Evolutionary conservation across 192 early-diverging fungal species (phyloP), one percentile per base, ranked within the genome.

Genomic region (Cladochytrium replicatum): DNA sequence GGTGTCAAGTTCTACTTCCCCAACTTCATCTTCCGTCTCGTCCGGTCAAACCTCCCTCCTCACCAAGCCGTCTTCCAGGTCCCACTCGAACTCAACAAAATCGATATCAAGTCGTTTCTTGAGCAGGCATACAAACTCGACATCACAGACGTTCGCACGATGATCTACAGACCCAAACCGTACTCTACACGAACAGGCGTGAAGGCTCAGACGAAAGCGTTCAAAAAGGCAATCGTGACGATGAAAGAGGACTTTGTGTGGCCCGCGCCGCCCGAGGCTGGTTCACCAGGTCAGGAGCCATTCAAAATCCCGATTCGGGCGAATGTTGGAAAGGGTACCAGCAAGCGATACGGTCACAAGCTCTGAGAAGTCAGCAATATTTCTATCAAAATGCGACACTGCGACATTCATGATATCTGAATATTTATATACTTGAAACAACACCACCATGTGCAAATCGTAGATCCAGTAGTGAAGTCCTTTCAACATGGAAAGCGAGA

Each of bases 1-100:
- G 55, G 51, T 6, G 22, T 32, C 29, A 67, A 85, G 67, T 60
- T 96, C 25, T 91, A 82, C 69, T 82, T 96, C 57, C 93, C 93
- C 11, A 87, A 87, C 55, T 66, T 92, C 32, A 56, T 86, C 8
- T 84, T 96, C 62, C 83, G 80, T 52, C 74, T 93, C 31, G 80
- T 89, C 2, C 78, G 84, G 9, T 67, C 75, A 51, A 84, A 80
- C 48, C 76, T 93, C 3, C 80, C 76, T 46, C 78, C 80, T 27
- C 89, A 93, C 62, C 88, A 90, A 58, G 86, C 83, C 21, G 89
- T 88, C 23, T 97, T 97, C 78, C 79, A 84, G 21, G 82, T 90
- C 2, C 93, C 93, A 24, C 83, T 83, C 23, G 71, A 78, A 24
- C 66, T 86, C 53, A 97, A 94, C 83, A 97, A 97, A 69, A 74